Conservation (phyloP, 805 yeast genomes). For the Wickerhamiella parazyma region DNA sequence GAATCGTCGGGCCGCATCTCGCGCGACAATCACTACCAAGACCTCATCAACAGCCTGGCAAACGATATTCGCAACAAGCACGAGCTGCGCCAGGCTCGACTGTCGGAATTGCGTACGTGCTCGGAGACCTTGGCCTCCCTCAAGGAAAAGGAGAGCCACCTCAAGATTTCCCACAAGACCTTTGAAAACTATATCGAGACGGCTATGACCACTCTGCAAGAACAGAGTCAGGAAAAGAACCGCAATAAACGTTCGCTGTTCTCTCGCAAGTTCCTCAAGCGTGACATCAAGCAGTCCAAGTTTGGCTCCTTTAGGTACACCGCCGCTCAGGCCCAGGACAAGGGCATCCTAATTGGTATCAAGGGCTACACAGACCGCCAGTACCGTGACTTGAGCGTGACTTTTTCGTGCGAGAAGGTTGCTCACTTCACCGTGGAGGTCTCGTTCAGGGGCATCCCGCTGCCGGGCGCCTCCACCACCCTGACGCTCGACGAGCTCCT, state of each 20-base stretch:
- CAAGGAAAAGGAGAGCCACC: constrained; percentile 33
- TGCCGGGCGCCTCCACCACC: constrained; percentile 40
- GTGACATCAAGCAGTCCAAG: constrained; percentile 42
- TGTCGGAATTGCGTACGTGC: constrained; percentile 34
- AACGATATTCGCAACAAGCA: constrained; percentile 53
- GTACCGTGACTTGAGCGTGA: constrained; percentile 54
- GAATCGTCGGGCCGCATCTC: constrained; percentile 54
- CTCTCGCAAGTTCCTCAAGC: constrained; percentile 64
- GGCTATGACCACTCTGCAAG: constrained; percentile 38
- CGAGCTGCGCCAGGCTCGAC: constrained; percentile 36
- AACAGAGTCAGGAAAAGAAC: constrained; percentile 24
- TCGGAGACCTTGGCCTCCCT: constrained; percentile 33
- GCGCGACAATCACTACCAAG: constrained; percentile 62
- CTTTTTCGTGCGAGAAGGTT: constrained; percentile 60
- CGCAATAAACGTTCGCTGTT: constrained; percentile 28
- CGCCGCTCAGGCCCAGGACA: constrained; percentile 61
- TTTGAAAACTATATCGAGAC: constrained; percentile 38
- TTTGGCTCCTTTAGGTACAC: constrained; percentile 71
- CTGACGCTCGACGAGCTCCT: constrained; percentile 61
- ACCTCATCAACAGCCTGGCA: constrained; percentile 69
- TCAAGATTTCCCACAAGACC: constrained; percentile 30
- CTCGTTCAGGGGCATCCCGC: constrained; percentile 44
- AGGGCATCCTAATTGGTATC: constrained; percentile 48
- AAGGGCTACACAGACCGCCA: constrained; percentile 37
- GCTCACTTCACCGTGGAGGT: constrained; percentile 67